Evolutionary conservation across 2,329 filamentous ascomycete genomes (phyloP), one percentile per base, ranked within the genome.

Genomic region (Xylariaceae sp.): DNA sequence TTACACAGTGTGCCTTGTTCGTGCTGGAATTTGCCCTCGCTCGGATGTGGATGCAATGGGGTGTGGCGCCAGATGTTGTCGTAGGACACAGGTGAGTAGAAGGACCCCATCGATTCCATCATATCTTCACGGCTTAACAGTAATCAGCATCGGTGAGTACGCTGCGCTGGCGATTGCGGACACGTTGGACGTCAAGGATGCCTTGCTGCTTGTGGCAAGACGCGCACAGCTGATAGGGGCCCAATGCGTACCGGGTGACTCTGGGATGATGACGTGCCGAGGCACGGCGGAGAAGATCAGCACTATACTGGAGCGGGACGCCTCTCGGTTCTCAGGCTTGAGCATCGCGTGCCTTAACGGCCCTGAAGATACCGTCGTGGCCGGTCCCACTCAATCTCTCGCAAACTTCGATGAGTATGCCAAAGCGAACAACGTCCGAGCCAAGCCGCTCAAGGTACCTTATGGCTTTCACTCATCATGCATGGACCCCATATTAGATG

Each of bases 311-410:
- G 36, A 38, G 6, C n/a, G 35, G 5, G 27, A 45, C 36, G 40
- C 42, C 18, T 11, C 42, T 12, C 36, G 47, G n/a, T 48, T 56
- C 22, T n/a, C 36, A 7, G 52, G 45, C 5, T 27, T 63, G 5
- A 18, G 38, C 15, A 52, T 69, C 18, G 61, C 67, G 6, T 69
- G 67, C 49, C 52, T 60, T 36, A 69, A 68, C 40, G 60, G 63
- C 12, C 57, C 56, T 1, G 54, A 58, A 11, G 63, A 65, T 30
- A 59, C 56, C 6, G 66, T 69, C 11, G 50, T 68, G 6, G 58
- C 58, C 39, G 64, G 66, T 0, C 51, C 62, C 2, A 49, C 56
- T 14, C 39, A 48, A 2, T 31, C 47, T 12, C 49, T 65, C 14
- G 46, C 48, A 4, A 12, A 39, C 14, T 57, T 61, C 12, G 41